phyloP scores from a whole-genome alignment of 345 rosid species.

The Litchi chinensis region DNA sequence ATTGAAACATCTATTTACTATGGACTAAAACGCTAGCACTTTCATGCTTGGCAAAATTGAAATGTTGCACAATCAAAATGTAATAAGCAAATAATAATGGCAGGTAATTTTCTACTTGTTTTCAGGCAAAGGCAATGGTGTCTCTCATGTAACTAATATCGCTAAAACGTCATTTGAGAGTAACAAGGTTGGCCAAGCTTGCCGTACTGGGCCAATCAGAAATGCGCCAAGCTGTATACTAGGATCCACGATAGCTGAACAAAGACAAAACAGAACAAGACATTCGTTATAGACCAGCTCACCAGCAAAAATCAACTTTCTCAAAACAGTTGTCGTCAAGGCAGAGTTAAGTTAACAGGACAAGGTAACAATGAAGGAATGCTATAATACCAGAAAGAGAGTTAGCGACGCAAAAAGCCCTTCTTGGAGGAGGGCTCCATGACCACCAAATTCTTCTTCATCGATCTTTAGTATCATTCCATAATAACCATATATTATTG shows the following conservation, averaged over 20 bases:
- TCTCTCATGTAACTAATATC: conserved; percentile 22
- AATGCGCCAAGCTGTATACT: conserved; percentile 93
- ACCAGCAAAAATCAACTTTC: background rate
- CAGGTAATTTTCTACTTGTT: conserved; percentile 27
- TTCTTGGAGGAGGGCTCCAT: conserved; percentile 90
- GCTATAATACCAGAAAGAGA: conserved; percentile 74
- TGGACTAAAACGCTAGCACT: conserved; percentile 14
- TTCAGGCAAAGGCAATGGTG: conserved; percentile 24
- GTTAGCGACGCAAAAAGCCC: conserved; percentile 90
- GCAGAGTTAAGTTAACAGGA: background rate
- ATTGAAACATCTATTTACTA: conserved; percentile 24
- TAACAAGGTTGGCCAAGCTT: conserved; percentile 16
- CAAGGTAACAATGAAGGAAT: conserved; percentile 8
- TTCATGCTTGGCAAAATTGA: conserved; percentile 29
- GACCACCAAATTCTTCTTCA: conserved; percentile 96
- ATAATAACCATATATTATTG: conserved; percentile 78
- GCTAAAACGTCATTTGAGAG: conserved; percentile 6
- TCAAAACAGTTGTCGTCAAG: background rate
- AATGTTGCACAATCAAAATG: conserved; percentile 23
- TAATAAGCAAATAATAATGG: conserved; percentile 13
- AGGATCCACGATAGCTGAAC: conserved; percentile 94
- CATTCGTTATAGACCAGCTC: conserved; percentile 14
- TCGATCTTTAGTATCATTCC: conserved; percentile 81
- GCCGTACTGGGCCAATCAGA: conserved; percentile 38
- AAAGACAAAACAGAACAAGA: conserved; percentile 15